Percentiles rank a stretch among this genome's conserved stretches.
Evolutionary conservation across 306 rosid species (phyloP).

Genomic region (Citrullus mucosospermus): DNA sequence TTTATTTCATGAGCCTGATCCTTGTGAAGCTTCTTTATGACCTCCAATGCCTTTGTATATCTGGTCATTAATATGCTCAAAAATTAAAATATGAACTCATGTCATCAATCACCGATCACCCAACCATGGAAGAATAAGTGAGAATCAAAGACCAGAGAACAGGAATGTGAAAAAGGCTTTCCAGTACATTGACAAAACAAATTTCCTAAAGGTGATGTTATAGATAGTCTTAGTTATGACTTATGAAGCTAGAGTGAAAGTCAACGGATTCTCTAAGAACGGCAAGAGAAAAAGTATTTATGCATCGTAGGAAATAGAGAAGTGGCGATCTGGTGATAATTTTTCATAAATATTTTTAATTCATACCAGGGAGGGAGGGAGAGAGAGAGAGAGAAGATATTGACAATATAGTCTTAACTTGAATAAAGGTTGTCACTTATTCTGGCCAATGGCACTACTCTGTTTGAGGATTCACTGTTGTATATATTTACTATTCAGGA

Average conservation of each 20-base stretch:
- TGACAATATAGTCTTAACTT: background rate
- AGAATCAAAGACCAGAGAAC: background rate
- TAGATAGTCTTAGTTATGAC: background rate
- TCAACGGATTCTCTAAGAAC: background rate
- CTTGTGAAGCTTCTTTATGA: constrained; percentile 84
- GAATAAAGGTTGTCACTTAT: background rate
- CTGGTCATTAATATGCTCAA: constrained; percentile 22
- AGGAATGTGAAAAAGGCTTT: background rate
- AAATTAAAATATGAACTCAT: background rate
- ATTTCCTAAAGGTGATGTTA: background rate
- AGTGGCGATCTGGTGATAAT: background rate
- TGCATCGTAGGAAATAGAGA: background rate
- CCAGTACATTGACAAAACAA: background rate
- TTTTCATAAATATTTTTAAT: background rate
- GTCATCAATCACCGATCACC: background rate
- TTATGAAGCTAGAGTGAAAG: background rate
- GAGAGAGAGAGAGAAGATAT: background rate
- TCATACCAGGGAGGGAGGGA: background rate
- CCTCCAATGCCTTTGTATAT: constrained; percentile 92
- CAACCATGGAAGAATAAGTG: background rate
- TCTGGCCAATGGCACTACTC: background rate
- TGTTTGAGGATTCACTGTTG: background rate
- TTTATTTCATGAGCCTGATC: constrained; percentile 87
- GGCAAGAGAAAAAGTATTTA: background rate
- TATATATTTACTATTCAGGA: background rate